phyloP scores from a whole-genome alignment of 257 asterid species.

The Nemophila menziesii region DNA sequence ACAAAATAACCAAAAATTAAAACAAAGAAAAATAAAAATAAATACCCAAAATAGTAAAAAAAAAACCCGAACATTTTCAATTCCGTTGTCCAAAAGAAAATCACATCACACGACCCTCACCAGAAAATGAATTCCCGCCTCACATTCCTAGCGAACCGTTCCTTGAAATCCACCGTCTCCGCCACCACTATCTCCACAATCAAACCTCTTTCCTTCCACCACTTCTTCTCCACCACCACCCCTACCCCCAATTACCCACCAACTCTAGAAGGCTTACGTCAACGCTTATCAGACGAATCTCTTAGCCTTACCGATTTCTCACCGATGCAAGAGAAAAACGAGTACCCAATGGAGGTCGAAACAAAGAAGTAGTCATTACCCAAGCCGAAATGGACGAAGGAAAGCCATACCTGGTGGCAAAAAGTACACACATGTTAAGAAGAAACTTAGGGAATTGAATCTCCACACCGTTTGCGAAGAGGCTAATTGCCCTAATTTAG shows the following conservation, averaged over 20 bases:
- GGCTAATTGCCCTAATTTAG: constrained; percentile 96
- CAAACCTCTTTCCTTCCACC: constrained; percentile 8
- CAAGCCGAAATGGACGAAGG: constrained; percentile 99
- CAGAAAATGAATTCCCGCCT: constrained; percentile 43
- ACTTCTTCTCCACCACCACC: constrained; percentile 19
- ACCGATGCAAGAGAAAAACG: constrained; percentile 46
- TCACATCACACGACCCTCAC: too few species aligned
- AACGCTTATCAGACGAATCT: constrained; percentile 60
- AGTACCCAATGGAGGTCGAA: constrained; percentile 87
- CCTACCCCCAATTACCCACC: constrained; percentile 34
- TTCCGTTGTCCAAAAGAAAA: too few species aligned
- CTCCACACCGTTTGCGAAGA: constrained; percentile 97
- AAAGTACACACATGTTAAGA: constrained; percentile 84
- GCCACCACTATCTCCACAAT: constrained; percentile 18
- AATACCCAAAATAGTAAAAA: too few species aligned
- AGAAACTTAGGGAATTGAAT: constrained; percentile 75
- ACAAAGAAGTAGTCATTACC: constrained; percentile 91
- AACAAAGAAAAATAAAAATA: too few species aligned
- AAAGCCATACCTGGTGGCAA: constrained; percentile 95
- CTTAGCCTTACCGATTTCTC: constrained; percentile 47
- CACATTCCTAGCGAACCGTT: constrained; percentile 26
- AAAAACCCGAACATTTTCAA: too few species aligned
- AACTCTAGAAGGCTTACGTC: constrained; percentile 72
- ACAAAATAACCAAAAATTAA: too few species aligned
- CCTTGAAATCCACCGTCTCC: constrained; percentile 30